These are phyloP conservation scores for Colletotrichum tamarilloi DNA, from an alignment of 2,329 filamentous ascomycete species.

Conservation along the genomic window DNA sequence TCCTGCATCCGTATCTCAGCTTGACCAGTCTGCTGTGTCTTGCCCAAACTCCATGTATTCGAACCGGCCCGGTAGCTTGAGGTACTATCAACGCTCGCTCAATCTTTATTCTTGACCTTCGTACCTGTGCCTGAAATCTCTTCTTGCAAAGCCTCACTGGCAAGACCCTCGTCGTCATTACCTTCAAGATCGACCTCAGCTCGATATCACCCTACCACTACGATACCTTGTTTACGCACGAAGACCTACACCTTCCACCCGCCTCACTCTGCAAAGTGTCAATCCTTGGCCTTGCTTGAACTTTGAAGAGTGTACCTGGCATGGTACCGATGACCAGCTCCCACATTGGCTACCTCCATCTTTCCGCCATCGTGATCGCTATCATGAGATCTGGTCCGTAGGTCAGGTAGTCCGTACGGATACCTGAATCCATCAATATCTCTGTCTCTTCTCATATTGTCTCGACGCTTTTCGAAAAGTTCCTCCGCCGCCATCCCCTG, in stretches of 20 bases:
- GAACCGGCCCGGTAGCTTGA: background rate
- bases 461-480: conserved; percentile 1
- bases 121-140: background rate
- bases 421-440: conserved; percentile 7
- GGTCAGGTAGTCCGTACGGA: background rate
- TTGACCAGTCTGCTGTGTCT: background rate
- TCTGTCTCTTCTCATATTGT: conserved; percentile 31
- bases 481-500: conserved; percentile 22
- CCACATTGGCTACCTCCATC: conserved; percentile 1
- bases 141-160: background rate
- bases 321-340: background rate
- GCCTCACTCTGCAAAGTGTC: background rate
- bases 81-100: no score
- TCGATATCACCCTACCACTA: background rate
- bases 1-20: background rate
- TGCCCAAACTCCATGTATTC: background rate
- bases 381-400: background rate
- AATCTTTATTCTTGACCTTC: background rate
- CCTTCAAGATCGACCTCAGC: background rate
- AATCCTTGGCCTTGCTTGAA: background rate
- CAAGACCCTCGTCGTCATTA: conserved; percentile 9
- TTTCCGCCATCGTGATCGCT: background rate
- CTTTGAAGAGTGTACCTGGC: background rate
- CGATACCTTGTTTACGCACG: background rate
- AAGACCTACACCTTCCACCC: background rate